Conservation (phyloP, 345 rosid species). For the Brassica incana region DNA sequence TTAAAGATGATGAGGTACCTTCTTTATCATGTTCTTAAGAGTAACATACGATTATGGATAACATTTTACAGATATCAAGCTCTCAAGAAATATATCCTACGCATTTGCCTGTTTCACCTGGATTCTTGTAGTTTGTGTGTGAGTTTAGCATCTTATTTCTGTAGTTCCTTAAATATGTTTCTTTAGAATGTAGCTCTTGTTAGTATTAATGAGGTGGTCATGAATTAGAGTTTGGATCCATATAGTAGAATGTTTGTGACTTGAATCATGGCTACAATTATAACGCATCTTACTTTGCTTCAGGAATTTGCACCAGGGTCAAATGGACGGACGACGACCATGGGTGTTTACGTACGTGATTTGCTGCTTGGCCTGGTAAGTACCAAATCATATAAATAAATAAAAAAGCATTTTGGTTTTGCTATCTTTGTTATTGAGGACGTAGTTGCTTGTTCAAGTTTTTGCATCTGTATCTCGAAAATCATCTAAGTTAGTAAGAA, state of each 20-base stretch:
- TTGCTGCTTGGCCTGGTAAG: constrained; percentile 97
- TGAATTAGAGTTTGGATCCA: not conserved
- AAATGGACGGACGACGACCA: constrained; percentile 72
- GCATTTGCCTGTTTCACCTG: constrained; percentile 10
- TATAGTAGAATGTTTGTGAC: not conserved
- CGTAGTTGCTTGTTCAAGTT: not conserved
- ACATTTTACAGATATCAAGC: not conserved
- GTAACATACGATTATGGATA: not conserved
- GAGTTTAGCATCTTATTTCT: not conserved
- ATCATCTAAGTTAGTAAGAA: not conserved
- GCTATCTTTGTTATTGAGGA: not conserved
- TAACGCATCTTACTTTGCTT: constrained; percentile 19
- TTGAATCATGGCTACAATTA: not conserved
- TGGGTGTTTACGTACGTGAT: constrained; percentile 95
- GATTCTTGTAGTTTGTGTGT: constrained; percentile 6
- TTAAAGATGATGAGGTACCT: constrained; percentile 88
- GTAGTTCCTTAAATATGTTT: not conserved
- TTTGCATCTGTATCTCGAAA: not conserved
- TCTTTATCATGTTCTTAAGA: not conserved
- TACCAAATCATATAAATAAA: not conserved
- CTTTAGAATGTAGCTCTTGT: not conserved
- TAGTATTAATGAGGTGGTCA: constrained; percentile 4
- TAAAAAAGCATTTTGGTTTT: not conserved
- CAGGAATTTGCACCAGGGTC: constrained; percentile 98
- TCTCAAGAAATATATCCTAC: not conserved